phyloP scores from a whole-genome alignment of 768 basidiomycete genomes.

The Phlebiopsis flavidoalba region DNA sequence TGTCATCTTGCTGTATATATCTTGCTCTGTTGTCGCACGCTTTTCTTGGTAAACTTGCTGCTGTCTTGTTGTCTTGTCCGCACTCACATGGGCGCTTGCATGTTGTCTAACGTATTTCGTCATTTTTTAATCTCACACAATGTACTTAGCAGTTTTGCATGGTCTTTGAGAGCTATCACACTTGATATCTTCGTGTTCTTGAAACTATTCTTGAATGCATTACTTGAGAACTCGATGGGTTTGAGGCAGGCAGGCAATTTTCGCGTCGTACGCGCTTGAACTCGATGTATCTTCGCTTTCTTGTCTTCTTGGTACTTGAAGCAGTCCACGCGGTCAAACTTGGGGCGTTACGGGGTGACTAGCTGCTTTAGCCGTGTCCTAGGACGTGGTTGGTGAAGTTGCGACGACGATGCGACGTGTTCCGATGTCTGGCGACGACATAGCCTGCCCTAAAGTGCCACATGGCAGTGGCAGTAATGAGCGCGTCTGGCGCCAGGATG shows the following conservation, averaged over 20 bases:
- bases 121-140: neutral
- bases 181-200: neutral
- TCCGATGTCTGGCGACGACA: neutral
- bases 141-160: neutral
- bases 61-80: slow-evolving; percentile 6
- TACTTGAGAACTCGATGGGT: neutral
- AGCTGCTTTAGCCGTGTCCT: no score
- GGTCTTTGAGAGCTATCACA: neutral
- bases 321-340: neutral
- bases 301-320: neutral
- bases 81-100: neutral
- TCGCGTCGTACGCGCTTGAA: neutral
- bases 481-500: neutral
- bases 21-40: neutral
- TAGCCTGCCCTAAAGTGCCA: slow-evolving; percentile 1
- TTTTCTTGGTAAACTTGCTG: slow-evolving; percentile 8
- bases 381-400: neutral
- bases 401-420: neutral
- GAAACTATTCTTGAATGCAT: neutral
- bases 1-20: neutral
- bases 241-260: neutral
- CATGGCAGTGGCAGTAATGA: neutral
- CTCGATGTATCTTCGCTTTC: neutral
- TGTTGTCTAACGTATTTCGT: neutral
- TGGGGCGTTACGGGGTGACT: neutral